Evolutionary conservation across 192 early-diverging fungal genomes (phyloP), one percentile per base, ranked within the genome.

Genomic region (Coemansia sp.): DNA sequence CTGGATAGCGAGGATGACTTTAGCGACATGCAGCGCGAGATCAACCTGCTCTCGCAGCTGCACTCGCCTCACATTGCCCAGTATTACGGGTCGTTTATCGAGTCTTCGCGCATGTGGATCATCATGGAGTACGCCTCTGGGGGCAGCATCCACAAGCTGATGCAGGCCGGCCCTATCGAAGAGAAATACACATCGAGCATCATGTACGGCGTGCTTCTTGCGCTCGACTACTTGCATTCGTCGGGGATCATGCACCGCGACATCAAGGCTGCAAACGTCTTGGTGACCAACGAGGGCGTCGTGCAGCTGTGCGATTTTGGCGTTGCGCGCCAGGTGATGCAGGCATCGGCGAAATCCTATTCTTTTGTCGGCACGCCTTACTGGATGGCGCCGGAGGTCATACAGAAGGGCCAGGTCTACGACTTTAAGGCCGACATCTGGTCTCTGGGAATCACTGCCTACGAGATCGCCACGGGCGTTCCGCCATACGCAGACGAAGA

Each of bases 391-490:
- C 91, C 91, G 3, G 91, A 93, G 56, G 90, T 92, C 4, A 89
- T 92, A 59, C 83, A 74, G 29, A 85, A 89, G 74, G 93, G 93
- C 50, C 74, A 90, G 65, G 81, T 89, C 5, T 97, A 98, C 66
- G 95, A 95, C 60, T 93, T 83, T 59, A 95, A 95, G 86, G 94
- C 91, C n/a, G 97, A 99, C 72, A 95, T 99, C 34, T 99, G 97
- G 97, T 97, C 95, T 0, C 83, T 99, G 27, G 97, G 97, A 6
- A 98, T 99, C 68, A 98, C 97, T 5, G 90, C 96, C 24, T 95
- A 97, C 50, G 97, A 99, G 65, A 88, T 99, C 59, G 91, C 93
- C 10, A 95, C 90, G 18, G 96, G 96, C 19, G 92, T 91, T 46
- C 97, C 97, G 18, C 97, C 97, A 0, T 90, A 93, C 54, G 88